A percentile compares a stretch with the other conserved stretches of the same genome.
Conservation (phyloP, 306 rosid genomes). For the Quillaja saponaria region DNA sequence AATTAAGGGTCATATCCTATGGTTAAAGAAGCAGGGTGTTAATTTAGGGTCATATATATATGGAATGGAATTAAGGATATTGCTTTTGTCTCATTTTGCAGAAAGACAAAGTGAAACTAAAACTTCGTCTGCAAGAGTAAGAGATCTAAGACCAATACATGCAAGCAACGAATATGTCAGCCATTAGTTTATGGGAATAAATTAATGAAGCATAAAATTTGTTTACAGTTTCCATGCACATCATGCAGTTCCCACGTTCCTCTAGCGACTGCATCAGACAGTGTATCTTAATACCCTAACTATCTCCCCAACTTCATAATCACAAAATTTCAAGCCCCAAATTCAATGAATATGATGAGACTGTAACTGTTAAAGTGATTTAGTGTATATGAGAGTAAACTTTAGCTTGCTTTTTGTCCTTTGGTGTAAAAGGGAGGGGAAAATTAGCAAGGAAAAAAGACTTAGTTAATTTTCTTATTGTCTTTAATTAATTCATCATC, state of each 20-base stretch:
- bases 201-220: constrained; percentile 5
- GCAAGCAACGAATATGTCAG: constrained; percentile 91
- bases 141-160: constrained; percentile 50
- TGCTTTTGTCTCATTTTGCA: constrained; percentile 73
- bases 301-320: constrained; percentile 3
- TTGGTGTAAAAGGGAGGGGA: constrained; percentile 38
- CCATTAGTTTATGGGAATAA: constrained; percentile 25
- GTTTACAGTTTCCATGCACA: constrained; percentile 56
- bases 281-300: constrained; percentile 5
- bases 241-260: constrained; percentile 61
- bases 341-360: constrained; percentile 15
- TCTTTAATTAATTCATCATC: too few relatives aligned
- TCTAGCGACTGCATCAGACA: too few relatives aligned
- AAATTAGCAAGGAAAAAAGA: constrained; percentile 38
- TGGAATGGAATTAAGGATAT: constrained; percentile 37
- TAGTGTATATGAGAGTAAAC: constrained; percentile 16
- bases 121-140: constrained; percentile 37
- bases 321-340: constrained; percentile 29
- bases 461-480: too few relatives aligned
- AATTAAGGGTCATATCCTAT: too few relatives aligned
- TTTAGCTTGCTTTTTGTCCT: constrained; percentile 14
- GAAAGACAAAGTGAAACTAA: constrained; percentile 37
- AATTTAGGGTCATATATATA: too few relatives aligned
- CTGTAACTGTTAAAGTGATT: constrained; percentile 1
- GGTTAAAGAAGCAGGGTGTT: too few relatives aligned